A percentile compares a stretch with the other conserved stretches of the same genome.
phyloP scores from a whole-genome alignment of 2,329 filamentous ascomycete genomes.

The Ophioceras dolichostomum region DNA sequence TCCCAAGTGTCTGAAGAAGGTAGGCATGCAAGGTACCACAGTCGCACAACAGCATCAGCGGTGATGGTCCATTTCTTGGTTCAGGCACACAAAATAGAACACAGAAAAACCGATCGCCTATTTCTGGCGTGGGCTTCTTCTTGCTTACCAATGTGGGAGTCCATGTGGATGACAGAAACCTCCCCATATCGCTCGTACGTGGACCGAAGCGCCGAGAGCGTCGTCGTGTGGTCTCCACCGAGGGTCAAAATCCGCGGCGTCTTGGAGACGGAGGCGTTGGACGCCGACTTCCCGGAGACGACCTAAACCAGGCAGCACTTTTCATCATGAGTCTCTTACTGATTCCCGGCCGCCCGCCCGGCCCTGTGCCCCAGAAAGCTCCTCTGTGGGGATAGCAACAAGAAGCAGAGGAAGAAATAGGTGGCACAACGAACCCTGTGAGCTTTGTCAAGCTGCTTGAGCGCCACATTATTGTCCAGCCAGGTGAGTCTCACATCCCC shows the following conservation, averaged over 20 bases:
- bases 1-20: constrained; percentile 54
- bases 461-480: constrained; percentile 63
- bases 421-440: constrained; percentile 34
- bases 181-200: constrained; percentile 38
- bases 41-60: too few relatives aligned
- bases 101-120: too few relatives aligned
- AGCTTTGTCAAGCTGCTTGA: constrained; percentile 63
- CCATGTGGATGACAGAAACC: constrained; percentile 53
- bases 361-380: too few relatives aligned
- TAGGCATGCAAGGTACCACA: too few relatives aligned
- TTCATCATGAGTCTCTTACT: too few relatives aligned
- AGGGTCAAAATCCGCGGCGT: constrained; percentile 44
- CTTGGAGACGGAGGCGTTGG: constrained; percentile 28
- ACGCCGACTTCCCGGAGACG: constrained; percentile 15
- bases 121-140: not conserved
- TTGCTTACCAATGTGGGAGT: constrained; percentile 25
- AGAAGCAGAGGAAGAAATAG: too few relatives aligned
- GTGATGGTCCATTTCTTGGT: too few relatives aligned
- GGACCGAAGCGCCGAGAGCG: constrained; percentile 48
- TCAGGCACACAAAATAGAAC: too few relatives aligned
- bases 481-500: constrained; percentile 69
- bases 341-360: too few relatives aligned
- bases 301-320: too few relatives aligned
- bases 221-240: constrained; percentile 54
- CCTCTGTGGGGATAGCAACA: too few relatives aligned